Percentiles rank a stretch among this genome's conserved stretches.
These are phyloP conservation scores for Penicillium ucsense DNA, from an alignment of 495 filamentous ascomycete species.

Conservation along the genomic window DNA sequence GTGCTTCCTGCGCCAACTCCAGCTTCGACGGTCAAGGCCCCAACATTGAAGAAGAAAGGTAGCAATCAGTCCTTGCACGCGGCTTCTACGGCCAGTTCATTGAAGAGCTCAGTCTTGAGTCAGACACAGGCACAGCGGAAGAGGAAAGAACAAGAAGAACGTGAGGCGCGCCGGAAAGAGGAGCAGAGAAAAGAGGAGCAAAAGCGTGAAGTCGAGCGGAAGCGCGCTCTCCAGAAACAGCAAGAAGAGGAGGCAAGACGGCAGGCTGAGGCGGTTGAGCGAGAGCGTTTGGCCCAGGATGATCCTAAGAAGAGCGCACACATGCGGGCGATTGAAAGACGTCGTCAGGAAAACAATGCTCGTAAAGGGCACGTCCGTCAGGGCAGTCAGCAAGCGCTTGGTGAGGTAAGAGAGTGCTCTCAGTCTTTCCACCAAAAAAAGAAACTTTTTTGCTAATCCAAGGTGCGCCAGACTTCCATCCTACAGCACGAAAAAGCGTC, in stretches of 20 bases:
- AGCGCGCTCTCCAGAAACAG: constrained; percentile 49
- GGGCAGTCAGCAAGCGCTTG: constrained; percentile 33
- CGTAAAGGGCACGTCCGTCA: constrained; percentile 45
- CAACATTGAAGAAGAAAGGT: constrained; percentile 46
- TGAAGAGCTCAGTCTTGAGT: constrained; percentile 59
- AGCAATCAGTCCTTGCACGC: constrained; percentile 60
- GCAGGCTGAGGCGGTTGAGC: constrained; percentile 37
- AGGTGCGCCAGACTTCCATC: constrained; percentile 12
- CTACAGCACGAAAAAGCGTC: constrained; percentile 34
- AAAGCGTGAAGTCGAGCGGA: constrained; percentile 44
- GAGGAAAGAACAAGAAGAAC: constrained; percentile 71
- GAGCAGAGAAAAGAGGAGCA: constrained; percentile 62
- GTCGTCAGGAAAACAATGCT: constrained; percentile 50
- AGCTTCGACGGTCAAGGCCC: constrained; percentile 7
- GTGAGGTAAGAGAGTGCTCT: constrained; percentile 25
- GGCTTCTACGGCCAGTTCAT: constrained; percentile 52
- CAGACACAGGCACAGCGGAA: constrained; percentile 40
- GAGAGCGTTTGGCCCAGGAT: constrained; percentile 38
- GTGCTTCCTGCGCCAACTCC: constrained; percentile 36
- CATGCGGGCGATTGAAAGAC: constrained; percentile 58
- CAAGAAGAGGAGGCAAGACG: constrained; percentile 41
- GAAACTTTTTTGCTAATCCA: neutral
- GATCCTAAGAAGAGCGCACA: constrained; percentile 60
- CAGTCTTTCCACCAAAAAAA: neutral
- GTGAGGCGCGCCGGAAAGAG: constrained; percentile 64